These are phyloP conservation scores for Vitis rotundifolia DNA, from an alignment of 164 flowering plant genomes.

Conservation along the genomic window DNA sequence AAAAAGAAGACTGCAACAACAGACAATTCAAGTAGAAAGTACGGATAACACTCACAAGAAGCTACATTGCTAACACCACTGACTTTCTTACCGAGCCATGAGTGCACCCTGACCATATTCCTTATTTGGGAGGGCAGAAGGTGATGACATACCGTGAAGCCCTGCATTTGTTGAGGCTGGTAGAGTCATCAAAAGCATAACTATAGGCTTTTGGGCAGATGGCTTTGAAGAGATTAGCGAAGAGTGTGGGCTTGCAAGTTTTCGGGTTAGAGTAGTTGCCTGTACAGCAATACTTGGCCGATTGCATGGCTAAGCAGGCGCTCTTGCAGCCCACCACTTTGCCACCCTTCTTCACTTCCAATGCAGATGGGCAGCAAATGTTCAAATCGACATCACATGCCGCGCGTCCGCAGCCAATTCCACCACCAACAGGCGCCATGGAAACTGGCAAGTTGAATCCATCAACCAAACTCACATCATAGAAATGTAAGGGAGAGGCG, in stretches of 20 bases:
- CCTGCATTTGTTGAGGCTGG: constrained; percentile 82
- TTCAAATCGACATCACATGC: constrained; percentile 47
- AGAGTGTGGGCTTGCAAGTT: constrained; percentile 44
- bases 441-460: constrained; percentile 60
- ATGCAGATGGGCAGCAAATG: constrained; percentile 43
- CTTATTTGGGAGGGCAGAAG: constrained; percentile 81
- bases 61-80: not conserved
- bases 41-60: not conserved
- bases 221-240: constrained; percentile 47
- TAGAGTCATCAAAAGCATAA: constrained; percentile 83
- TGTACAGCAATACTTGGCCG: constrained; percentile 79
- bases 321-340: constrained; percentile 50
- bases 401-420: constrained; percentile 45
- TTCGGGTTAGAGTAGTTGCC: constrained; percentile 48
- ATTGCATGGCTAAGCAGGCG: constrained; percentile 48
- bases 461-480: constrained; percentile 71
- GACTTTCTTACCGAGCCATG: not conserved
- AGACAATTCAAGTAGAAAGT: not conserved
- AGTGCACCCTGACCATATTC: not conserved
- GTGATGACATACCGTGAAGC: constrained; percentile 83
- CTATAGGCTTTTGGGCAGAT: constrained; percentile 88
- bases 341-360: constrained; percentile 38
- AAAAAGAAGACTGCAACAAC: not conserved
- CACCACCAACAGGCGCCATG: constrained; percentile 46
- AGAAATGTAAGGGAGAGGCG: constrained; percentile 62